Base-by-base conservation (phyloP, 2,329 filamentous ascomycete genomes). In the Pseudogymnoascus sp. region DNA sequence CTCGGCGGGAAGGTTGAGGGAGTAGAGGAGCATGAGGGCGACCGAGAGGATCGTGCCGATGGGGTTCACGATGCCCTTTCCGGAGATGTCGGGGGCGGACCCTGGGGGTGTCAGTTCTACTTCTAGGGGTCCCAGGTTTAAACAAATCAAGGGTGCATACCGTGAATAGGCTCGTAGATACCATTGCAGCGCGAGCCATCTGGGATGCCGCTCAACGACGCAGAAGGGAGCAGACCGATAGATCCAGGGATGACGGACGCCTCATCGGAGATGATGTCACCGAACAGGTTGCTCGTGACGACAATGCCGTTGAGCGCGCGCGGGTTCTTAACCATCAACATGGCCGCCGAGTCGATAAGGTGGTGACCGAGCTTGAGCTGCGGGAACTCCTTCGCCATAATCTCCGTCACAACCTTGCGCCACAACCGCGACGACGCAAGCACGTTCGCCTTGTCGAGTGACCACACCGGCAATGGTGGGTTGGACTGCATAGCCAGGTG, bases 111-210 rank as follows among this genome's bases (percentile, higher is more conserved):
- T 44, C 62, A 65, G 13, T 44, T 37, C 42, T 38, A 66, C 37
- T 44, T 35, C 13, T 53, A 6, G 60, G 56, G 7, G 56, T 19
- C 7, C 42, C 33, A 3, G 10, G 7, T 4, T 7, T 7, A 7
- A 15, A 50, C 15, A 42, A 61, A 11, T 61, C 21, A 62, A 61
- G 26, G 42, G 33, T 33, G 72, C 78, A 65, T 80, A 91, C 91
- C 93, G 76, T 99, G 93, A 71, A 99, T 97, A 26, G 93, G 93
- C 82, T 97, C 93, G 75, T 96, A 99, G 72, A 97, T 96, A 70
- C 92, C 93, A 75, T 96, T 96, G 73, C 93, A 91, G 75, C 84
- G 88, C 70, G 81, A 84, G 63, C 90, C 90, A 75, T 96, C 91
- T 0, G 93, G 93, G 65, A 96, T 86, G 42, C 90, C 91, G 68